Percentiles rank a stretch among this genome's conserved stretches.
These are phyloP conservation scores for Podospora comata DNA, from an alignment of 495 filamentous ascomycete genomes.

Conservation along the genomic window DNA sequence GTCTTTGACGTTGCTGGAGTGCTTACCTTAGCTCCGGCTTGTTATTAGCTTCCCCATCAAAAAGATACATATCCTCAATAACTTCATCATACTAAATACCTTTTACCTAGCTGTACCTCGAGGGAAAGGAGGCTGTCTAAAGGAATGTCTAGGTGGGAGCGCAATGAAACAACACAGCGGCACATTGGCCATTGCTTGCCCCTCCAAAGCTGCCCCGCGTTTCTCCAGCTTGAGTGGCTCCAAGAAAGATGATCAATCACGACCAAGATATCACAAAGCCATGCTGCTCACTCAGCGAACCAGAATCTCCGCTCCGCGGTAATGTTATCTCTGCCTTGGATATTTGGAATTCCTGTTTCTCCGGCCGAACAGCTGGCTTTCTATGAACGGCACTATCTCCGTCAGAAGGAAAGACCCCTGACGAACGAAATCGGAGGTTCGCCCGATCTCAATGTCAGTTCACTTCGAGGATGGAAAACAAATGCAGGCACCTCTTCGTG, in stretches of 20 bases:
- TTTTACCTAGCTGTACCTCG: not conserved
- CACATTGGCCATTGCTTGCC: not conserved
- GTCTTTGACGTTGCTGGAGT: conserved; percentile 1
- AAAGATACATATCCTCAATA: not conserved
- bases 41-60: not conserved
- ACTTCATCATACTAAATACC: not conserved
- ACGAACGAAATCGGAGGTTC: conserved; percentile 11
- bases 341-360: not conserved
- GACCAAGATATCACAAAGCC: conserved; percentile 5
- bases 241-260: not conserved
- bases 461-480: not conserved
- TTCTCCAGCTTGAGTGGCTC: not conserved
- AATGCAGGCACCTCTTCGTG: not conserved
- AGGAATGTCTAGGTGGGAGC: not conserved
- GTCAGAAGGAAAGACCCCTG: not conserved
- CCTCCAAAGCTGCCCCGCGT: not conserved
- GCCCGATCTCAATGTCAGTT: not conserved
- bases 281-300: conserved; percentile 10
- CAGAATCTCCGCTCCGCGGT: conserved; percentile 15
- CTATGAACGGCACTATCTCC: not conserved
- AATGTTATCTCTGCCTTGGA: not conserved
- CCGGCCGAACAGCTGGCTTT: not conserved
- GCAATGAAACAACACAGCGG: not conserved
- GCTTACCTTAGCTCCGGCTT: not conserved
- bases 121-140: not conserved